Percentiles rank a stretch among this genome's conserved stretches.
Evolutionary conservation across 2,329 filamentous ascomycete species (phyloP).

Genomic region (Ascochyta rabiei): DNA sequence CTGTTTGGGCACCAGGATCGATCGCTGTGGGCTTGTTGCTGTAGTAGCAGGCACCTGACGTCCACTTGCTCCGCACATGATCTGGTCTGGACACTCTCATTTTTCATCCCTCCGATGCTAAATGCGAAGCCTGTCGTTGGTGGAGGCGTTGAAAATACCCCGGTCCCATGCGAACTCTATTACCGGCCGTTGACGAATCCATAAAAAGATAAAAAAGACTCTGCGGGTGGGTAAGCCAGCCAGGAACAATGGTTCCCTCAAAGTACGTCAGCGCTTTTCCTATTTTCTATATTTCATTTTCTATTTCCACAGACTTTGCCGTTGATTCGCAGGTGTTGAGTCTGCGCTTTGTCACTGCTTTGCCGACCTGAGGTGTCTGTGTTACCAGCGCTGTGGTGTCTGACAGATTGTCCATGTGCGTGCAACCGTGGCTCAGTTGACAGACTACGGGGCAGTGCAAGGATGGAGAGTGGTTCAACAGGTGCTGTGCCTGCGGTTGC

Average conservation of each 20-base stretch:
- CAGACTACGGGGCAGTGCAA: slow-evolving; percentile 31
- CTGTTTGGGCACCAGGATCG: slow-evolving; percentile 18
- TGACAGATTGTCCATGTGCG: slow-evolving; percentile 28
- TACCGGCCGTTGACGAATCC: slow-evolving; percentile 9
- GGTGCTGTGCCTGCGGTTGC: slow-evolving; percentile 17
- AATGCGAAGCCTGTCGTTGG: slow-evolving; percentile 23
- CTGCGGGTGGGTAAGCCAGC: slow-evolving; percentile 29
- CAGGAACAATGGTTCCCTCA: slow-evolving; percentile 32
- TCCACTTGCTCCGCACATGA: slow-evolving; percentile 12
- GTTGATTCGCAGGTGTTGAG: slow-evolving; percentile 9
- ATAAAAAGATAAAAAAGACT: slow-evolving; percentile 12
- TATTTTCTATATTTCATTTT: background rate
- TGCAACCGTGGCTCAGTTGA: slow-evolving; percentile 33
- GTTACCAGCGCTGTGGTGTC: slow-evolving; percentile 26
- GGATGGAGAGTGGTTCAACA: slow-evolving; percentile 23
- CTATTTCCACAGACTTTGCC: slow-evolving; percentile 5
- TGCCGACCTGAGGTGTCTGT: slow-evolving; percentile 19
- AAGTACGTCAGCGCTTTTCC: background rate
- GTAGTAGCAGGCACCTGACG: slow-evolving; percentile 17
- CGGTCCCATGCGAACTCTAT: slow-evolving; percentile 15
- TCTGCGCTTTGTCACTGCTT: slow-evolving; percentile 10
- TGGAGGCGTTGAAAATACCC: slow-evolving; percentile 28
- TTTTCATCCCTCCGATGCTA: slow-evolving; percentile 27
- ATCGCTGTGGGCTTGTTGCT: slow-evolving; percentile 20
- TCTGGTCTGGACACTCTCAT: slow-evolving; percentile 21